These are phyloP conservation scores for Acmispon strigosus DNA, from an alignment of 306 rosid species.

Conservation along the genomic window DNA sequence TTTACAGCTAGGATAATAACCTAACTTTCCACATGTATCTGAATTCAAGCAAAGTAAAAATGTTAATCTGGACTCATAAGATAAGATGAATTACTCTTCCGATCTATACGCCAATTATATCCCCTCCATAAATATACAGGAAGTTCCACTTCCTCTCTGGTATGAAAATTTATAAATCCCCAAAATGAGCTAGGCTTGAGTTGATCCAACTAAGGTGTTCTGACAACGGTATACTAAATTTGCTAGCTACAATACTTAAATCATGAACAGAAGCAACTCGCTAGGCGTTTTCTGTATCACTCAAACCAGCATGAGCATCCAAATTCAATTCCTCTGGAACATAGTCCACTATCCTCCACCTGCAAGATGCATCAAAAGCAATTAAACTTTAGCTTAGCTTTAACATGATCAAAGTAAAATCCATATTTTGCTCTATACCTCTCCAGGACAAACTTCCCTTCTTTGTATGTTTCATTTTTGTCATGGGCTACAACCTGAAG, in stretches of 20 bases:
- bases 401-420: not conserved
- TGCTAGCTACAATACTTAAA: slow-evolving; percentile 24
- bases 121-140: slow-evolving; percentile 8
- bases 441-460: slow-evolving; percentile 84
- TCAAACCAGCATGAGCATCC: slow-evolving; percentile 50
- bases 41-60: too few relatives aligned
- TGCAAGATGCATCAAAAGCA: slow-evolving; percentile 13
- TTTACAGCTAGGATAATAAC: too few relatives aligned
- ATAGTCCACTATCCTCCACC: slow-evolving; percentile 62
- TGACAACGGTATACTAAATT: not conserved
- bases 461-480: slow-evolving; percentile 62
- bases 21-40: too few relatives aligned
- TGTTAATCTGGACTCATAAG: too few relatives aligned
- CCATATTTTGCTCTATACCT: slow-evolving; percentile 31
- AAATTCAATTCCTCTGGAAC: slow-evolving; percentile 49
- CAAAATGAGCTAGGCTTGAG: not conserved
- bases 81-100: too few relatives aligned
- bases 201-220: slow-evolving; percentile 17
- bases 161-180: slow-evolving; percentile 1
- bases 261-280: slow-evolving; percentile 17
- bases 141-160: not conserved
- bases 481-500: slow-evolving; percentile 69
- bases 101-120: not conserved
- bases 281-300: slow-evolving; percentile 63
- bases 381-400: not conserved